A percentile compares a stretch with the other conserved stretches of the same genome.
These are phyloP conservation scores for Glycine latifolia DNA, from an alignment of 306 rosid genomes.

Conservation along the genomic window DNA sequence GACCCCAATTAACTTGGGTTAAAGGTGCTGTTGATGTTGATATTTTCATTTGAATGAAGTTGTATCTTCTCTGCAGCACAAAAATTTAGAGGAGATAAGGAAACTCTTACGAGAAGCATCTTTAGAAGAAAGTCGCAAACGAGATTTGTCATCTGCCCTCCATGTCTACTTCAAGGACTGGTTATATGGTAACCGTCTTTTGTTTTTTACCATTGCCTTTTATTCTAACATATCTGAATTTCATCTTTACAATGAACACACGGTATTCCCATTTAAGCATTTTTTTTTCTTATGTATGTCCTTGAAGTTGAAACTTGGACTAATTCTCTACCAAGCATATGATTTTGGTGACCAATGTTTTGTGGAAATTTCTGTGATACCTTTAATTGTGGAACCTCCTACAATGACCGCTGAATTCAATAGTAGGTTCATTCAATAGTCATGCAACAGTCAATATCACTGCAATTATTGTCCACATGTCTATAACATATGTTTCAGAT, in stretches of 20 bases:
- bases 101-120: conserved; percentile 84
- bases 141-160: conserved; percentile 89
- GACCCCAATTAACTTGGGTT: too few species aligned
- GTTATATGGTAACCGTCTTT: conserved; percentile 76
- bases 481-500: conserved; percentile 2
- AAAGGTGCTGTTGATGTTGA: too few species aligned
- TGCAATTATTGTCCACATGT: not conserved
- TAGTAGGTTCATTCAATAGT: conserved; percentile 38
- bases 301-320: conserved; percentile 10
- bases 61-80: conserved; percentile 62
- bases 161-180: conserved; percentile 95
- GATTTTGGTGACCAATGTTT: conserved; percentile 18
- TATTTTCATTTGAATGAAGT: conserved; percentile 44
- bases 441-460: conserved; percentile 15
- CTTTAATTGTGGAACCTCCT: conserved; percentile 9
- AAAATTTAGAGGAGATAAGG: conserved; percentile 76
- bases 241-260: conserved; percentile 1
- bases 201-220: conserved; percentile 19
- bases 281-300: not conserved
- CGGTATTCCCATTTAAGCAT: conserved; percentile 1
- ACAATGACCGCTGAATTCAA: conserved; percentile 6
- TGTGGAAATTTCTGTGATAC: conserved; percentile 20
- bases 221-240: not conserved
- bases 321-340: conserved; percentile 7
- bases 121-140: conserved; percentile 85